Evolutionary conservation across 2,329 filamentous ascomycete genomes (phyloP).

Genomic region (Talaromyces sp.): DNA sequence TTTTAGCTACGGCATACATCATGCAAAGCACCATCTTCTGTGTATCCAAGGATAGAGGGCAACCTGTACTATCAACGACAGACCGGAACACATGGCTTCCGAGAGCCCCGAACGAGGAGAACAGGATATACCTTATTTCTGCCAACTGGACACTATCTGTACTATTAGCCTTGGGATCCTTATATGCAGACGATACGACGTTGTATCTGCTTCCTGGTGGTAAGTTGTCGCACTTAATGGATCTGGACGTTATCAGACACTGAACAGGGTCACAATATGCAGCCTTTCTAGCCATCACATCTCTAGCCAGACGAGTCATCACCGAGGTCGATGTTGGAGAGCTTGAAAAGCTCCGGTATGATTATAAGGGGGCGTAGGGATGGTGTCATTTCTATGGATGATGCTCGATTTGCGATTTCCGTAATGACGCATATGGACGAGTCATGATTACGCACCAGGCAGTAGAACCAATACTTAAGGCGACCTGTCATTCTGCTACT

Average conservation of each 20-base stretch:
- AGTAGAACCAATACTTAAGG: background rate
- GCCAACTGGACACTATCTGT: constrained; percentile 25
- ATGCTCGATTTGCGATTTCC: background rate
- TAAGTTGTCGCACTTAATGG: constrained; percentile 23
- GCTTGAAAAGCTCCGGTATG: constrained; percentile 40
- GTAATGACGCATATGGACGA: background rate
- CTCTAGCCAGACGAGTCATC: constrained; percentile 35
- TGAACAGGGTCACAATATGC: background rate
- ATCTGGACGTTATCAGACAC: background rate
- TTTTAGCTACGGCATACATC: constrained; percentile 37
- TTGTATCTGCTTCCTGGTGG: constrained; percentile 39
- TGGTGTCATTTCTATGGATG: background rate
- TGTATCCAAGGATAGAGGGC: constrained; percentile 13
- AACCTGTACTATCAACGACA: background rate
- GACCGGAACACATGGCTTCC: background rate
- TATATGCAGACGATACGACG: constrained; percentile 21
- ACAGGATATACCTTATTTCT: background rate
- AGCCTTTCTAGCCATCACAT: constrained; percentile 34
- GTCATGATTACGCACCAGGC: background rate
- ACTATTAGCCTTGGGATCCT: constrained; percentile 29
- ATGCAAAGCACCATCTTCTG: constrained; percentile 33
- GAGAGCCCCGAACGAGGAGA: background rate
- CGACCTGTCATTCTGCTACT: background rate
- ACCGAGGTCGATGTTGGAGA: constrained; percentile 37
- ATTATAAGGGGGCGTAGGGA: constrained; percentile 40